Base-by-base conservation (phyloP, 257 asterid genomes). In the Euphrasia confusa region DNA sequence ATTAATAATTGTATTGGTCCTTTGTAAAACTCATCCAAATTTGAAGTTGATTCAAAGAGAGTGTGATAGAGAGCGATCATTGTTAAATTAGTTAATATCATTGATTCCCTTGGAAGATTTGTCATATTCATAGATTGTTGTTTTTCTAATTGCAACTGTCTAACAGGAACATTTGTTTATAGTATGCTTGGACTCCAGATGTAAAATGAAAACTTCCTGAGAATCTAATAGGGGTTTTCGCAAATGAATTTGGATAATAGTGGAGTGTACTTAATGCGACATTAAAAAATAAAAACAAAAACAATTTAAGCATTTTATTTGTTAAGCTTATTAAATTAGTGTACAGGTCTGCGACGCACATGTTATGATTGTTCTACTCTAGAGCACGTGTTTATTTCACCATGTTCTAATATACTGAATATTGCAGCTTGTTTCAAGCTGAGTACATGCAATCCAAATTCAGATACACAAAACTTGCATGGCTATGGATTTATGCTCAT, bases 381-480 rank as follows among this genome's bases (percentile, higher is more conserved):
- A 27, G 5, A 21, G 45, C 56, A 50, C 24, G 61, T 72, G 39
- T 58, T 60, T 60, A 37, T 61, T 65, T 65, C 49, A 27, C 65
- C 60, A n/a, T 68, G 42, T 70, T 71, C 77, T 78, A 57, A 75
- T 54, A 57, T 68, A 48, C 45, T 58, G 26, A 40, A 55, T 50
- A 37, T 71, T 90, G 82, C 96, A 90, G 98, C 79, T 45, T 90
- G 98, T 83, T 73, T 80, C 84, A 78, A 73, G 86, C 74, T 90
- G 78, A 85, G 95, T 71, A 81, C 86, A 27, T 90, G 98, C 72
- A 76, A 84, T 54, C 81, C 85, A n/a, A 77, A 78, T 56, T 73
- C 96, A 6, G 80, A 83, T 28, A 69, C 73, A 21, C 96, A 85
- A 74, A 84, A 90, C 79, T 75, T 90, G 77, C 96, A 88, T 68